A percentile compares a stretch with the other conserved stretches of the same genome.
phyloP scores from a whole-genome alignment of 495 filamentous ascomycete species.

The Delitschia confertaspora region DNA sequence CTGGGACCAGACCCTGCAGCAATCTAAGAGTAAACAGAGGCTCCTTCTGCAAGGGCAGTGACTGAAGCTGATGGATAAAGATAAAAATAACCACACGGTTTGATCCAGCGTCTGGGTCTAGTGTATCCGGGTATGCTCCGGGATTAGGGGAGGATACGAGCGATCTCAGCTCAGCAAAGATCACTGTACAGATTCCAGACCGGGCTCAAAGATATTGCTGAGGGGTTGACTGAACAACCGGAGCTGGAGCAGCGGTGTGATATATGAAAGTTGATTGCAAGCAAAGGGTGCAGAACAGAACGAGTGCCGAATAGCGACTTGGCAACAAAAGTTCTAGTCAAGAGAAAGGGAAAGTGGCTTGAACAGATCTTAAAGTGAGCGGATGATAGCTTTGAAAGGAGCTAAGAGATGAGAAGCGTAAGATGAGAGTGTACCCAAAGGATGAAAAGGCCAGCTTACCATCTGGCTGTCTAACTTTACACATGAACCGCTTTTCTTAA shows the following conservation, averaged over 20 bases:
- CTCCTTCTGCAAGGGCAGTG: conserved; percentile 23
- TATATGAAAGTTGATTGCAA: conserved; percentile 25
- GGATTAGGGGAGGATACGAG: conserved; percentile 5
- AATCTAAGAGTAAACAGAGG: conserved; percentile 14
- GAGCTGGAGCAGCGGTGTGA: neutral
- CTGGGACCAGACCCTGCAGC: conserved; percentile 1
- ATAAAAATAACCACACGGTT: conserved; percentile 23
- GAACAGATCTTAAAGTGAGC: conserved; percentile 1
- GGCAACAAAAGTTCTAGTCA: conserved; percentile 4
- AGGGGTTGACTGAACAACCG: too few species aligned
- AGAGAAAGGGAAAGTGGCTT: neutral
- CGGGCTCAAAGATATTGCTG: conserved; percentile 1
- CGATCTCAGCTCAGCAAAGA: too few species aligned
- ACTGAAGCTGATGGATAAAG: conserved; percentile 2
- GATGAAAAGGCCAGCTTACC: conserved; percentile 20
- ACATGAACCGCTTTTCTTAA: too few species aligned
- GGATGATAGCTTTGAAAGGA: neutral
- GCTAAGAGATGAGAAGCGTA: neutral
- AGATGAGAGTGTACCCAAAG: conserved; percentile 9
- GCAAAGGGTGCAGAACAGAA: neutral
- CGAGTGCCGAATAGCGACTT: conserved; percentile 15
- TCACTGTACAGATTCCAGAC: conserved; percentile 21
- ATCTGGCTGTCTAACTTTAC: too few species aligned
- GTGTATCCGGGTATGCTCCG: conserved; percentile 4
- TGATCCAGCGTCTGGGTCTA: conserved; percentile 12